These are phyloP conservation scores for Eruca vesicaria DNA, from an alignment of 441 rosid genomes.

Conservation along the genomic window DNA sequence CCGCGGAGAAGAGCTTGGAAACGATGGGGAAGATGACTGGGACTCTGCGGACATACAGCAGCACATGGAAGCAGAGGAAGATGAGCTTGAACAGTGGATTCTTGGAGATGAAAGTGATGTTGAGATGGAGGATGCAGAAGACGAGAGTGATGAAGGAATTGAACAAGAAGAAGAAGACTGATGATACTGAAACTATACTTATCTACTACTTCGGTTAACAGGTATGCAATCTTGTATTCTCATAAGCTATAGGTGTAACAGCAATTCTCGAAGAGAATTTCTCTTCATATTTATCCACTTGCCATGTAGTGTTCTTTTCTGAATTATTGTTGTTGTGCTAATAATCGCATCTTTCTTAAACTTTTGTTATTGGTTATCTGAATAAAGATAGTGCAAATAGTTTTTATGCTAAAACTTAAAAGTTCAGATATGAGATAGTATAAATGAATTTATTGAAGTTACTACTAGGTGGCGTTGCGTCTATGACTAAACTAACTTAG, in stretches of 20 bases:
- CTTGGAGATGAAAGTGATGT: slow-evolving; percentile 49
- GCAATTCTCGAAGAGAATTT: no score
- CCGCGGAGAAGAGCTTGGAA: slow-evolving; percentile 81
- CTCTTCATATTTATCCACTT: background rate
- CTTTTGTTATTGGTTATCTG: background rate
- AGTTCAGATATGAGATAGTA: no score
- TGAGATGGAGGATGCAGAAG: slow-evolving; percentile 57
- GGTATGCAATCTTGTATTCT: background rate
- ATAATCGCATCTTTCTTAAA: background rate
- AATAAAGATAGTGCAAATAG: no score
- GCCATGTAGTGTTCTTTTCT: background rate
- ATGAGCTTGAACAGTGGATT: slow-evolving; percentile 75
- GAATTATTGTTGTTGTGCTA: background rate
- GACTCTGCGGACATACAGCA: slow-evolving; percentile 52
- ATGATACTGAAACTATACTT: background rate
- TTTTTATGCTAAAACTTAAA: no score
- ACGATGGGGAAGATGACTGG: slow-evolving; percentile 49
- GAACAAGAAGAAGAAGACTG: slow-evolving; percentile 24
- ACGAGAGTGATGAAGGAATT: slow-evolving; percentile 28
- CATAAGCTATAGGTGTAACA: background rate
- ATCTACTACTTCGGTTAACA: no score
- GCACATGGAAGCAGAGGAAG: slow-evolving; percentile 66
- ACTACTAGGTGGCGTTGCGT: no score
- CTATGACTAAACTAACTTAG: no score
- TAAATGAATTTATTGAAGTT: no score